These are phyloP conservation scores for Haematococcus lacustris DNA, from an alignment of 139 green algal genomes.

Conservation along the genomic window DNA sequence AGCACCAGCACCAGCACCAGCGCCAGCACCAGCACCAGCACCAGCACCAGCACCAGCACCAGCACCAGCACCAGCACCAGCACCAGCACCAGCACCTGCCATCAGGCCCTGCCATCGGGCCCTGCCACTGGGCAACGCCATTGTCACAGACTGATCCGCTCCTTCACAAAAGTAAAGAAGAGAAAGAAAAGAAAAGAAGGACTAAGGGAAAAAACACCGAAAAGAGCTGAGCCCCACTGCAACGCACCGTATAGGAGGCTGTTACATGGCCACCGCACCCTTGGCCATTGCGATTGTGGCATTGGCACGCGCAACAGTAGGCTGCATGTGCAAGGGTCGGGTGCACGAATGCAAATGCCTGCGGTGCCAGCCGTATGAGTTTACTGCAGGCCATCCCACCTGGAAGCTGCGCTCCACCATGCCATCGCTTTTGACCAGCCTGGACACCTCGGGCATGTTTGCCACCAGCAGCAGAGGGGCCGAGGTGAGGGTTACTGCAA, in stretches of 20 bases:
- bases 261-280: neutral
- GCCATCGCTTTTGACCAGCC: neutral
- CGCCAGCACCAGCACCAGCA: constrained; percentile 4
- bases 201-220: neutral
- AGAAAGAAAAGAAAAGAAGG: neutral
- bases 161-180: neutral
- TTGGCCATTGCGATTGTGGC: neutral
- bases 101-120: neutral
- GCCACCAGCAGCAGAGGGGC: constrained; percentile 41
- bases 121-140: neutral
- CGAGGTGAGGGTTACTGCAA: constrained; percentile 28
- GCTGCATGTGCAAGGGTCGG: neutral
- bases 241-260: neutral
- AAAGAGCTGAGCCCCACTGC: too few relatives aligned
- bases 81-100: neutral
- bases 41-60: constrained; percentile 7
- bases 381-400: neutral
- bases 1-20: neutral
- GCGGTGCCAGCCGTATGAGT: too few relatives aligned
- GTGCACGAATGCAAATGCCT: too few relatives aligned
- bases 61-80: constrained; percentile 14
- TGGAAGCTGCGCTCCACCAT: constrained; percentile 6
- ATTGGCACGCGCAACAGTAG: neutral
- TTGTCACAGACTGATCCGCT: neutral
- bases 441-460: constrained; percentile 57